Base-by-base conservation (phyloP, 163 green algal genomes). In the Scenedesmus sp. region DNA sequence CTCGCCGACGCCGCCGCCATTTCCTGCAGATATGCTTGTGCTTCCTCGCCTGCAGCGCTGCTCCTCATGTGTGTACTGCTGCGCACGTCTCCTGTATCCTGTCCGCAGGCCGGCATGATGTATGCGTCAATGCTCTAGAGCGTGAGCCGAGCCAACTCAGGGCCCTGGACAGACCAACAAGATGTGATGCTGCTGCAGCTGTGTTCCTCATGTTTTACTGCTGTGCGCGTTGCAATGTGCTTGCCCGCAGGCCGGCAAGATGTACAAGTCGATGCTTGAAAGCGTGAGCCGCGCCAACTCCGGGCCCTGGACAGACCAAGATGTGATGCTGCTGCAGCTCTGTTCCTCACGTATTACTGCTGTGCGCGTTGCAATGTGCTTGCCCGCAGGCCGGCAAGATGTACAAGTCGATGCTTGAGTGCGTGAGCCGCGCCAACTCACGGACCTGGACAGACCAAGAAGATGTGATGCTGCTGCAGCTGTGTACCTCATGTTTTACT, bases 291-390 rank as follows among this genome's bases (percentile, higher is more conserved):
- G 73, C 0, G 4, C 56, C 6, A 46, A 20, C 20, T 16, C 2
- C 0, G 87, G 73, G 10, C 5, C 2, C 87, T 91, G 87, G 87
- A 12, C 23, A 0, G 8, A 55, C 0, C 10, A 91, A 18, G 87
- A 91, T n/a, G 9, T 76, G 18, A 23, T 73, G 52, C 73, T 91
- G 73, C 87, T 91, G 70, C 7, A 34, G 15, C 13, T 15, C 23
- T 79, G 16, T 1, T 15, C 2, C 10, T 0, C 10, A 18, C 5
- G 10, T 8, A 26, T 26, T 12, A n/a, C n/a, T n/a, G n/a, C n/a
- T n/a, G n/a, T n/a, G n/a, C n/a, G n/a, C n/a, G n/a, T n/a, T n/a
- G n/a, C n/a, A n/a, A n/a, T n/a, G n/a, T n/a, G n/a, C n/a, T n/a
- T n/a, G n/a, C n/a, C 34, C 34, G 54, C 84, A 89, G 84, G 84